Evolutionary conservation across 306 rosid genomes (phyloP).

Genomic region (Cyamopsis tetragonoloba): DNA sequence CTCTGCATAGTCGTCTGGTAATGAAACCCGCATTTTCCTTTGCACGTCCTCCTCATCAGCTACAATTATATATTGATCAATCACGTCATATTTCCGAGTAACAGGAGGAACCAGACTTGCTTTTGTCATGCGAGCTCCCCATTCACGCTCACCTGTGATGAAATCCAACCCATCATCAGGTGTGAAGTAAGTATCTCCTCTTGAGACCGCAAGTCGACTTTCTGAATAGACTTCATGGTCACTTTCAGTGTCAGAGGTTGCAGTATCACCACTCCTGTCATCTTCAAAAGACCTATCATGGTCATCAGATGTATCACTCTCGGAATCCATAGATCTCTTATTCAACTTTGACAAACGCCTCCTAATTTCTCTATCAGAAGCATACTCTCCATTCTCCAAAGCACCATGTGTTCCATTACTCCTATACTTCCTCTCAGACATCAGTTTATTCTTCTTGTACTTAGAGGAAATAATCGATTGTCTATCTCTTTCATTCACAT

Average conservation of each 20-base stretch:
- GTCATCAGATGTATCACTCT: slow-evolving; percentile 91
- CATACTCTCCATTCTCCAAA: slow-evolving; percentile 61
- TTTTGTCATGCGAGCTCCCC: slow-evolving; percentile 99
- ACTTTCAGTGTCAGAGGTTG: slow-evolving; percentile 65
- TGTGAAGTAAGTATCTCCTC: slow-evolving; percentile 46
- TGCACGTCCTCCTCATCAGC: slow-evolving; percentile 91
- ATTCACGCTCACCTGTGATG: slow-evolving; percentile 79
- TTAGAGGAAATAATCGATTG: slow-evolving; percentile 50
- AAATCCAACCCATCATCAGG: slow-evolving; percentile 54
- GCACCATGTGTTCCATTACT: slow-evolving; percentile 61
- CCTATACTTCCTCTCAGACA: slow-evolving; percentile 71
- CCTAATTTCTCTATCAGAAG: slow-evolving; percentile 87
- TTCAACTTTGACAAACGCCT: slow-evolving; percentile 78
- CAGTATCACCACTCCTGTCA: slow-evolving; percentile 72
- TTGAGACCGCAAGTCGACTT: slow-evolving; percentile 45
- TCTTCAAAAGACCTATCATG: slow-evolving; percentile 67
- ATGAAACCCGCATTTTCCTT: slow-evolving; percentile 87
- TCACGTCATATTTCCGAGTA: slow-evolving; percentile 91
- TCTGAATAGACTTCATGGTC: slow-evolving; percentile 53
- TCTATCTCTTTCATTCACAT: slow-evolving; percentile 54
- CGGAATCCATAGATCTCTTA: slow-evolving; percentile 71
- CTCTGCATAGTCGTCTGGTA: slow-evolving; percentile 93
- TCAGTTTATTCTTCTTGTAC: slow-evolving; percentile 68
- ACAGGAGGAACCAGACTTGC: slow-evolving; percentile 98
- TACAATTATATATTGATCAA: slow-evolving; percentile 75